Evolutionary conservation across 345 rosid species (phyloP).

Genomic region (Ailanthus altissimus): DNA sequence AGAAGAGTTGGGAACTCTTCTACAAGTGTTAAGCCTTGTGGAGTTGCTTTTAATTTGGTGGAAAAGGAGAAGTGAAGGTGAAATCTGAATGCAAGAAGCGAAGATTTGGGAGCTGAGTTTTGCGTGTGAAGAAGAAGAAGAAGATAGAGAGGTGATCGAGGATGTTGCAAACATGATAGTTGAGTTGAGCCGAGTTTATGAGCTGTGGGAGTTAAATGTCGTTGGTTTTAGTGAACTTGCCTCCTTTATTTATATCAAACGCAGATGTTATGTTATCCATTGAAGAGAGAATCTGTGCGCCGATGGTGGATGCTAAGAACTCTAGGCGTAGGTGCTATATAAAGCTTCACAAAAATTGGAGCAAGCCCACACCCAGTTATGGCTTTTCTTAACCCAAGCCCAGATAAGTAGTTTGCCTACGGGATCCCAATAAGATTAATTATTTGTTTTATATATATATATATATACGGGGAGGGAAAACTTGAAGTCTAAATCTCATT

Average conservation of each 20-base stretch:
- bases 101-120: constrained; percentile 31
- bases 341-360: too few species aligned
- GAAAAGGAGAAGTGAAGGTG: constrained; percentile 55
- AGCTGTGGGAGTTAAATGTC: background rate
- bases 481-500: too few species aligned
- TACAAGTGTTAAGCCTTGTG: constrained; percentile 21
- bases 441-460: too few species aligned
- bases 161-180: constrained; percentile 54
- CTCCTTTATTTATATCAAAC: constrained; percentile 48
- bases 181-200: constrained; percentile 18
- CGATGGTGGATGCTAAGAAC: background rate
- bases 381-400: too few species aligned
- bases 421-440: too few species aligned
- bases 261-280: constrained; percentile 55
- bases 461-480: too few species aligned
- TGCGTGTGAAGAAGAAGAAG: constrained; percentile 10
- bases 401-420: too few species aligned
- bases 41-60: constrained; percentile 28
- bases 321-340: background rate
- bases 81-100: constrained; percentile 50
- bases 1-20: constrained; percentile 25
- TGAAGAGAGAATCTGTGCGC: background rate
- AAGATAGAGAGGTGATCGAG: constrained; percentile 20
- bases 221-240: constrained; percentile 28
- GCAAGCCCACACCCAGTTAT: too few species aligned